Evolutionary conservation across 176 grass and related monocot species (phyloP).

Genomic region (Avena eriantha): DNA sequence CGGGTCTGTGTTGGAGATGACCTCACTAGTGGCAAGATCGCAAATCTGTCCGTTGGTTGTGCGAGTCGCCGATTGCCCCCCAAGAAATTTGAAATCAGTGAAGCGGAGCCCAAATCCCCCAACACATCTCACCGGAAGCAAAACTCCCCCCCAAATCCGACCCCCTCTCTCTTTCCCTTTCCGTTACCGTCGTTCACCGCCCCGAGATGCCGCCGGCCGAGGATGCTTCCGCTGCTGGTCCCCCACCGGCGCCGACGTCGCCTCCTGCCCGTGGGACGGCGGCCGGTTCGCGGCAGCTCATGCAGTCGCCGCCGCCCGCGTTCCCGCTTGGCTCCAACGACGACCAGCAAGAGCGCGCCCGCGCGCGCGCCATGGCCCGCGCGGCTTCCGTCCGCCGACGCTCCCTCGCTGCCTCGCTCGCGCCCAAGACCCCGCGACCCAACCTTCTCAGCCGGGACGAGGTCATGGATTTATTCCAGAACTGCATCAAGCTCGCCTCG

Average conservation of each 20-base stretch:
- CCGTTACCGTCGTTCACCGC: neutral
- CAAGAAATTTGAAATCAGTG: too few relatives aligned
- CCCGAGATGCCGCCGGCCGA: constrained; percentile 36
- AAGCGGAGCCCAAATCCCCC: too few relatives aligned
- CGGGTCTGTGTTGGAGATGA: too few relatives aligned
- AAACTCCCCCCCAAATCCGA: neutral
- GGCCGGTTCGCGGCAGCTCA: constrained; percentile 43
- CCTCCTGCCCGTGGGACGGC: constrained; percentile 39
- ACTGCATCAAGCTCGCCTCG: constrained; percentile 95
- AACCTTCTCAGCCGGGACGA: constrained; percentile 78
- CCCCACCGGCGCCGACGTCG: neutral
- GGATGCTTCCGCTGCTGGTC: neutral
- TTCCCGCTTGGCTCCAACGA: constrained; percentile 88
- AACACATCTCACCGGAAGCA: too few relatives aligned
- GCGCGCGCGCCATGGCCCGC: constrained; percentile 69
- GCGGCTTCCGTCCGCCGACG: constrained; percentile 62
- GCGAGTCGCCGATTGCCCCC: neutral
- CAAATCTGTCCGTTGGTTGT: neutral
- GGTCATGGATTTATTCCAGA: constrained; percentile 93
- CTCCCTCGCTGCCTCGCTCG: constrained; percentile 46
- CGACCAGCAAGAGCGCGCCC: constrained; percentile 85
- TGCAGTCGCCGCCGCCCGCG: constrained; percentile 65
- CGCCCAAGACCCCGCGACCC: constrained; percentile 3
- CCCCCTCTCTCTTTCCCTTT: neutral
- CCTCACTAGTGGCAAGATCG: too few relatives aligned